Conservation (phyloP, 371 early-diverging fungal species). For the Batkoa obscura region DNA sequence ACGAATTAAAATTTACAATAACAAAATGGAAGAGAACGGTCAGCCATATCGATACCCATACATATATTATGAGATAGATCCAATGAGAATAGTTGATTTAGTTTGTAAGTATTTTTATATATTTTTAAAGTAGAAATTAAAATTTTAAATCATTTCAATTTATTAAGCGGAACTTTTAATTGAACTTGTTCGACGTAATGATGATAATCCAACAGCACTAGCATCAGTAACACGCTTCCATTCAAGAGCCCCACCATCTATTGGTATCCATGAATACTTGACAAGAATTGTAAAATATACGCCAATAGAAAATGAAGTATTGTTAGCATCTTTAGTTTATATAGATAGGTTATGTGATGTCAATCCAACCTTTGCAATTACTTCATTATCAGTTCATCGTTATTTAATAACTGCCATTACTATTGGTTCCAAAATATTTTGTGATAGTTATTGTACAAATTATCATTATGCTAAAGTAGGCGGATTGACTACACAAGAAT, state of each 20-base stretch:
- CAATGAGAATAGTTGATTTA: not conserved
- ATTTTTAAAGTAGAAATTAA: not conserved
- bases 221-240: slow-evolving; percentile 86
- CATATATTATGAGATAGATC: slow-evolving; percentile 1
- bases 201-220: slow-evolving; percentile 61
- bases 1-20: too few relatives aligned
- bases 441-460: slow-evolving; percentile 72
- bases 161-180: slow-evolving; percentile 51
- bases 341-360: slow-evolving; percentile 75
- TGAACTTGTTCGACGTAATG: slow-evolving; percentile 62
- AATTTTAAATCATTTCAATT: not conserved
- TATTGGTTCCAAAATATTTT: slow-evolving; percentile 69
- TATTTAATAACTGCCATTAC: slow-evolving; percentile 87
- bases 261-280: slow-evolving; percentile 60
- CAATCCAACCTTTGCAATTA: slow-evolving; percentile 69
- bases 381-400: slow-evolving; percentile 80
- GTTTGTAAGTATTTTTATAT: not conserved
- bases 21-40: too few relatives aligned
- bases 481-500: slow-evolving; percentile 76
- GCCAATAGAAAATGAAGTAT: slow-evolving; percentile 67
- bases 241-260: slow-evolving; percentile 82
- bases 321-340: slow-evolving; percentile 73
- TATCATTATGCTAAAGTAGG: slow-evolving; percentile 85
- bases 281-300: slow-evolving; percentile 76
- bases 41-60: not conserved